A percentile compares a stretch with the other conserved stretches of the same genome.
Evolutionary conservation across 176 grass and related monocot species (phyloP).

Genomic region (Eleusine indica): DNA sequence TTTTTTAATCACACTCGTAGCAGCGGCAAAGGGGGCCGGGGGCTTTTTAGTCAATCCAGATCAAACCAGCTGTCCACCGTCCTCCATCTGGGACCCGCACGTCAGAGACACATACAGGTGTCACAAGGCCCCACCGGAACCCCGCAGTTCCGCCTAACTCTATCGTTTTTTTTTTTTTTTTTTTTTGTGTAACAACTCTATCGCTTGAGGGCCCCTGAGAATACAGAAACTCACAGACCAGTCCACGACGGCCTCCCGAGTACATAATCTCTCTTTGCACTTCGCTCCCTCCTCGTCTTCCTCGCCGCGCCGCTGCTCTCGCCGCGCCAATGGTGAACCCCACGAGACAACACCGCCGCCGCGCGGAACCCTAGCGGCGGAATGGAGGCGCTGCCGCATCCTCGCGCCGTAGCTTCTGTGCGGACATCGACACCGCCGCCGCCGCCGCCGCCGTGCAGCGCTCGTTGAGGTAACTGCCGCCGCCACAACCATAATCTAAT

Average conservation of each 20-base stretch:
- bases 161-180: background rate
- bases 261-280: slow-evolving; percentile 32
- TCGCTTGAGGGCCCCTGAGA: fast-evolving
- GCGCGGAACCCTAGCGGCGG: background rate
- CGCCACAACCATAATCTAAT: background rate
- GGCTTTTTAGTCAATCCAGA: slow-evolving; percentile 34
- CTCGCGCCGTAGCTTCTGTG: background rate
- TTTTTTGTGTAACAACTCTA: background rate
- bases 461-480: slow-evolving; percentile 40
- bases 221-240: background rate
- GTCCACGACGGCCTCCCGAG: too few species aligned
- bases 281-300: slow-evolving; percentile 29
- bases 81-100: background rate
- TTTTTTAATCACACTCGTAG: background rate
- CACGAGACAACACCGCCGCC: background rate
- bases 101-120: slow-evolving; percentile 33
- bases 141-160: slow-evolving; percentile 8
- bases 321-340: slow-evolving; percentile 37
- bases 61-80: slow-evolving; percentile 48
- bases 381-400: background rate
- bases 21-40: too few species aligned
- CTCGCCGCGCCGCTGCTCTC: slow-evolving; percentile 31
- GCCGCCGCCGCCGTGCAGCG: background rate
- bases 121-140: background rate
- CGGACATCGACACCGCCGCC: background rate